These are phyloP conservation scores for Botrytis hyacinthi DNA, from an alignment of 2,329 filamentous ascomycete species.

Conservation along the genomic window DNA sequence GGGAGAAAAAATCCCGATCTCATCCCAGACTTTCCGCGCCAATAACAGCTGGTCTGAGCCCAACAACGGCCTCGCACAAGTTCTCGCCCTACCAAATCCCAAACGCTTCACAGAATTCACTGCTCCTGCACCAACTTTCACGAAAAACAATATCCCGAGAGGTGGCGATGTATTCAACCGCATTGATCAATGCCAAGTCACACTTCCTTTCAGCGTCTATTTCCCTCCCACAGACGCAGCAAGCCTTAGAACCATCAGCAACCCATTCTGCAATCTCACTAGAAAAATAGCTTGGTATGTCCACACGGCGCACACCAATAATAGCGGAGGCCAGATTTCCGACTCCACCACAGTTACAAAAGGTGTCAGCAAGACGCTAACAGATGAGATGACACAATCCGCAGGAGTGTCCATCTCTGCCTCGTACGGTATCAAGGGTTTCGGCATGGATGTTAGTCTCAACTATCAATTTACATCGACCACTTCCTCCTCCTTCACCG, in stretches of 20 bases:
- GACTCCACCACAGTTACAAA: slow-evolving; percentile 5
- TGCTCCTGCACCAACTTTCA: background rate
- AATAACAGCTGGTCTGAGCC: background rate
- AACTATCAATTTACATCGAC: background rate
- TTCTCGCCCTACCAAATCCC: background rate
- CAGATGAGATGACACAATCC: background rate
- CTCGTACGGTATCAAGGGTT: background rate
- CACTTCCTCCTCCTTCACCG: background rate
- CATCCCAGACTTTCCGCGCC: background rate
- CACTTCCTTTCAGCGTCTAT: background rate
- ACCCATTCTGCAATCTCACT: background rate
- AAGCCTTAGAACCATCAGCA: background rate
- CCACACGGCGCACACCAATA: background rate
- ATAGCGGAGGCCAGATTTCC: background rate
- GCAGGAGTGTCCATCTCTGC: background rate
- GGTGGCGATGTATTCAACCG: background rate
- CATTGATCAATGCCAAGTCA: background rate
- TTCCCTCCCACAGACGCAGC: background rate
- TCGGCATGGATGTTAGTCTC: slow-evolving; percentile 4
- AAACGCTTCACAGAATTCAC: background rate
- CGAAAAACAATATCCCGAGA: background rate
- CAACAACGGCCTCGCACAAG: background rate
- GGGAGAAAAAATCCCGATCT: background rate
- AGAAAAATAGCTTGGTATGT: slow-evolving; percentile 5
- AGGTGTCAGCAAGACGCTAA: background rate